Evolutionary conservation across 2,329 filamentous ascomycete genomes (phyloP), one percentile per base, ranked within the genome.

Genomic region (Colletotrichum incanum): DNA sequence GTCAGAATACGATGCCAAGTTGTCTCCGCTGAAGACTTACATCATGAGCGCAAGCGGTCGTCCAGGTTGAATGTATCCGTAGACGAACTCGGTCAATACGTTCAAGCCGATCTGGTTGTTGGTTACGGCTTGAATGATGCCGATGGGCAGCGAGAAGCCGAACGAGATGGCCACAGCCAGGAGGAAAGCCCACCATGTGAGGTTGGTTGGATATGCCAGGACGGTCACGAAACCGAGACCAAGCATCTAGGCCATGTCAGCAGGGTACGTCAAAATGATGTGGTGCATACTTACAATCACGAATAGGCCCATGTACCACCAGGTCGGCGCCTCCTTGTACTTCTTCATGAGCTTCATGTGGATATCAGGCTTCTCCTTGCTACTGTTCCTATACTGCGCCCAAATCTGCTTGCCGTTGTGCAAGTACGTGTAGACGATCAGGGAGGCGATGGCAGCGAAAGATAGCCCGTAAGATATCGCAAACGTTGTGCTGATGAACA

Each of bases 31-130:
- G 12, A 9, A 7, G 28, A 77, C 84, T 75, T 78, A 93, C 83
- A 94, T 86, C 92, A 95, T 94, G 73, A 94, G 88, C 0, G 91
- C 93, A 66, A 94, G 82, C 0, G 93, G 93, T 7, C 88, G 84
- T 2, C 93, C 93, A 0, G 92, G 92, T 74, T 93, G 91, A 76
- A 94, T 93, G 77, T 94, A 94, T 1, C 93, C 93, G 71, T 91
- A 90, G 5, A 95, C 83, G 74, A 94, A 93, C 81, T 94, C 92
- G 0, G 92, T 93, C 73, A 94, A 83, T 34, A 95, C 92, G 74
- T 94, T 94, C 45, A 94, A 84, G 1, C 91, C 92, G 47, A 94
- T 91, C 83, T 93, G 84, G 79, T 92, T 91, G 77, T 93, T 91
- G 5, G 92, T 93, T 5, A 91, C 86, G 47, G 91, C 93, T 76